phyloP scores from a whole-genome alignment of 1,284 basidiomycete species.

The Porogramme epimiltina region DNA sequence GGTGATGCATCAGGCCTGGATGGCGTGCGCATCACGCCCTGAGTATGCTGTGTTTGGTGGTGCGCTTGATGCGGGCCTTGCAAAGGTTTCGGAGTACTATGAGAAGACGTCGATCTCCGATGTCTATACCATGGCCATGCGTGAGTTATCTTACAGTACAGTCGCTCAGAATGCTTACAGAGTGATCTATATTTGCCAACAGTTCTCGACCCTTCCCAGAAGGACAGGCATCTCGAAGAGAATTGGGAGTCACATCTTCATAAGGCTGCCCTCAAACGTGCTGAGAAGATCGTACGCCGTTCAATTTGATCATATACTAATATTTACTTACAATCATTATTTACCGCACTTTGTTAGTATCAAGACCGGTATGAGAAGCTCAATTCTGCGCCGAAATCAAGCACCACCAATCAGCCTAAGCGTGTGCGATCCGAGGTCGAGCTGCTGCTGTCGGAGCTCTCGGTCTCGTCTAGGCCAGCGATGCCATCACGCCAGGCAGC shows the following conservation, averaged over 20 bases:
- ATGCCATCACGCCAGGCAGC: no score
- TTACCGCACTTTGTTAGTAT: no score
- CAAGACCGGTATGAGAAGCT: no score
- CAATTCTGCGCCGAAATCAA: no score
- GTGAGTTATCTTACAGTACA: slow-evolving; percentile 10
- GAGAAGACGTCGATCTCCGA: slow-evolving; percentile 15
- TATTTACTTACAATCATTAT: no score
- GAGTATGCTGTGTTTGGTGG: slow-evolving; percentile 26
- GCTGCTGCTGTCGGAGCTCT: no score
- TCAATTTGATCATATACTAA: no score
- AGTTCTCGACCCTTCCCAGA: slow-evolving; percentile 24
- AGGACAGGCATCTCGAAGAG: slow-evolving; percentile 23
- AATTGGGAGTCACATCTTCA: slow-evolving; percentile 16
- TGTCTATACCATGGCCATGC: slow-evolving; percentile 15
- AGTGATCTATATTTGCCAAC: background rate
- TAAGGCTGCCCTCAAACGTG: background rate
- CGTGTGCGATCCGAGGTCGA: no score
- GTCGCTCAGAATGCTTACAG: background rate
- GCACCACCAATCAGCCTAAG: no score
- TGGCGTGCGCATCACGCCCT: slow-evolving; percentile 1
- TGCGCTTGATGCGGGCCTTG: slow-evolving; percentile 10
- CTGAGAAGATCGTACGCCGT: background rate
- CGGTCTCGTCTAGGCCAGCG: no score
- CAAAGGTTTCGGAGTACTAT: slow-evolving; percentile 19
- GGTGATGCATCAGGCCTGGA: slow-evolving; percentile 36